Conservation (phyloP, 2,329 filamentous ascomycete genomes). For the Stagonosporopsis cucurbitacearum region DNA sequence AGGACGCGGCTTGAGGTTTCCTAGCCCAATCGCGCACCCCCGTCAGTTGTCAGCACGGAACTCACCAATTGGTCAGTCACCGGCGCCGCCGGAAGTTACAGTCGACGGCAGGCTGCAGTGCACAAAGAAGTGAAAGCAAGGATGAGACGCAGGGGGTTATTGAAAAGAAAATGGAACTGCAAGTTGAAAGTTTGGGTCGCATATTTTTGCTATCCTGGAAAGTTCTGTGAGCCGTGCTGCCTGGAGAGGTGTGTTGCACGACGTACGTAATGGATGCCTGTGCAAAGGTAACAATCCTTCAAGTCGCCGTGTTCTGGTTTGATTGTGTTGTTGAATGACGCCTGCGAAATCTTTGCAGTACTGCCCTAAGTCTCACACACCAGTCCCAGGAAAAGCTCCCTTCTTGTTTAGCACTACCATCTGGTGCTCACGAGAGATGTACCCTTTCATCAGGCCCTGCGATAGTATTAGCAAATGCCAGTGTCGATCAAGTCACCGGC, state of each 20-base stretch:
- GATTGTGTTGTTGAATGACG: background rate
- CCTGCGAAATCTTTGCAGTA: background rate
- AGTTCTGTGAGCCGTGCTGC: background rate
- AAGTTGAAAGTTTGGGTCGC: conserved; percentile 7
- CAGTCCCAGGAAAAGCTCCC: conserved; percentile 92
- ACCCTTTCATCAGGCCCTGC: conserved; percentile 95
- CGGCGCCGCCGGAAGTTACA: conserved; percentile 2
- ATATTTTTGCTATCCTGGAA: conserved; percentile 2
- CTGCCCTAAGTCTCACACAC: conserved; percentile 54
- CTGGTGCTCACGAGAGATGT: conserved; percentile 88
- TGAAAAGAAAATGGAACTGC: conserved; percentile 3
- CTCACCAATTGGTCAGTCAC: conserved; percentile 4
- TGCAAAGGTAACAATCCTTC: background rate
- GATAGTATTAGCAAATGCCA: conserved; percentile 24
- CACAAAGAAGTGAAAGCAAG: conserved; percentile 7
- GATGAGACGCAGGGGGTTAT: conserved; percentile 13
- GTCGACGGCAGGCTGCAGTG: conserved; percentile 10
- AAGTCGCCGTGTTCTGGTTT: background rate
- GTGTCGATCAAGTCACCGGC: conserved; percentile 25
- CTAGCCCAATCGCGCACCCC: background rate
- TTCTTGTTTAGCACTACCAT: conserved; percentile 93
- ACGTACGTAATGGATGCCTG: background rate
- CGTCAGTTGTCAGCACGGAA: background rate
- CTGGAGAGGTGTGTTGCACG: background rate
- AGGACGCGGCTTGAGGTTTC: background rate